These are phyloP conservation scores for Pancytospora epiphaga DNA, from an alignment of 371 early-diverging fungal genomes.

Conservation along the genomic window DNA sequence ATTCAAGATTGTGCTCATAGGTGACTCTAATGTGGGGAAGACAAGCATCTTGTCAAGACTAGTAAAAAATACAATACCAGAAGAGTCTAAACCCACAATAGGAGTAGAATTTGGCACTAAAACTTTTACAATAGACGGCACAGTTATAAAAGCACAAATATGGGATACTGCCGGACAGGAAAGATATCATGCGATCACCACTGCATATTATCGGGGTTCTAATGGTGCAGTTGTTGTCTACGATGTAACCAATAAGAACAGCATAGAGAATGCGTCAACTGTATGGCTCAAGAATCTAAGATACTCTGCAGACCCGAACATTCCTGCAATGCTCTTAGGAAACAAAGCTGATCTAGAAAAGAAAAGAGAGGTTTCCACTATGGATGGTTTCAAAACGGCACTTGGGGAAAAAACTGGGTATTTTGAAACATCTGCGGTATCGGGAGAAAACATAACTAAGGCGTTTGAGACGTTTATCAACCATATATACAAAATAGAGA, in stretches of 20 bases:
- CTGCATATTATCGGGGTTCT: constrained; percentile 93
- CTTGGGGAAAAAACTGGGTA: constrained; percentile 68
- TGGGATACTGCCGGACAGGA: constrained; percentile 81
- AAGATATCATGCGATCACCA: constrained; percentile 62
- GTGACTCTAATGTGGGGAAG: constrained; percentile 97
- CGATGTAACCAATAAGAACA: constrained; percentile 85
- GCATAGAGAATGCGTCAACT: constrained; percentile 76
- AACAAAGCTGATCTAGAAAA: constrained; percentile 96
- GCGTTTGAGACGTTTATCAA: constrained; percentile 75
- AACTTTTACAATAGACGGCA: constrained; percentile 81
- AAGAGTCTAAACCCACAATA: constrained; percentile 93
- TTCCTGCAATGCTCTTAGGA: constrained; percentile 93
- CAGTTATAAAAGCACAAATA: constrained; percentile 95
- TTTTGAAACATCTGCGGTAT: constrained; percentile 79
- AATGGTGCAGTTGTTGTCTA: constrained; percentile 93
- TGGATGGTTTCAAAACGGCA: constrained; percentile 86
- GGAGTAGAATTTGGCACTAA: constrained; percentile 95
- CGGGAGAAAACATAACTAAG: constrained; percentile 75
- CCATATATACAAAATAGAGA: constrained; percentile 63
- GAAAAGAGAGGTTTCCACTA: constrained; percentile 81
- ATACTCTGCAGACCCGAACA: constrained; percentile 86
- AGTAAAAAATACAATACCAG: constrained; percentile 86
- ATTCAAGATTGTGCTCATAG: constrained; percentile 87
- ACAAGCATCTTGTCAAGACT: constrained; percentile 92
- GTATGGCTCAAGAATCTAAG: constrained; percentile 94